Base-by-base conservation (phyloP, 2,329 filamentous ascomycete genomes). In the Cladosporium sp. region DNA sequence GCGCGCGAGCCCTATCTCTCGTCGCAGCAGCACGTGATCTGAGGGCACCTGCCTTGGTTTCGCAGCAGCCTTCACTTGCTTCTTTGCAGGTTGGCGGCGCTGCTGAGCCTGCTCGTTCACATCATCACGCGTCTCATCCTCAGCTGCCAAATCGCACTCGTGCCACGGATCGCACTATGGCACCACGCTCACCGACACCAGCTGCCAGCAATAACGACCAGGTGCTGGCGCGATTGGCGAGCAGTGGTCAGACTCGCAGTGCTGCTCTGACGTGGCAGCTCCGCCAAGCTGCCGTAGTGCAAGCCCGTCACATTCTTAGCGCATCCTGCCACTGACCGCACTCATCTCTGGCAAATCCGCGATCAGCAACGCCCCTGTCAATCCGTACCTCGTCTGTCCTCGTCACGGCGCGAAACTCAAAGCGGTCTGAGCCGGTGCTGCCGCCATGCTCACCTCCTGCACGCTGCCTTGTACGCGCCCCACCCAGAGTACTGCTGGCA, bases 291-390 rank as follows among this genome's bases (percentile, higher is more conserved):
- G 27, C 27, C 27, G 27, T 48, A 39, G 45, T 25, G 45, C 35
- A 32, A 11, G 25, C 36, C 45, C 22, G 25, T 48, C 45, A 48
- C 45, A 40, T n/a, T 13, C 9, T 27, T 48, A 48, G 45, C 36
- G 45, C 36, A 25, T 38, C 15, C 36, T 48, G 38, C 22, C 27
- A 22, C 36, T 22, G 13, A 18, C 15, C 25, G 12, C 36, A n/a
- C 4, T 7, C 16, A 5, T 25, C 36, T 40, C 35, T 32, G 49
- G 50, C 50, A 46, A 52, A 52, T 52, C 38, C 36, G 32, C 43
- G 50, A 48, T 39, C 43, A 42, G 35, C 43, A 33, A 22, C 25
- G 25, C 43, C 50, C 50, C 43, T 52, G 50, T 39, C 39, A 38
- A 49, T 49, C 43, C 15, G 38, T 45, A 38, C 50, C 32, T 41